Percentiles rank a stretch among this genome's conserved stretches.
Evolutionary conservation across 192 early-diverging fungal genomes (phyloP).

Genomic region (Backusella liffmaniae): DNA sequence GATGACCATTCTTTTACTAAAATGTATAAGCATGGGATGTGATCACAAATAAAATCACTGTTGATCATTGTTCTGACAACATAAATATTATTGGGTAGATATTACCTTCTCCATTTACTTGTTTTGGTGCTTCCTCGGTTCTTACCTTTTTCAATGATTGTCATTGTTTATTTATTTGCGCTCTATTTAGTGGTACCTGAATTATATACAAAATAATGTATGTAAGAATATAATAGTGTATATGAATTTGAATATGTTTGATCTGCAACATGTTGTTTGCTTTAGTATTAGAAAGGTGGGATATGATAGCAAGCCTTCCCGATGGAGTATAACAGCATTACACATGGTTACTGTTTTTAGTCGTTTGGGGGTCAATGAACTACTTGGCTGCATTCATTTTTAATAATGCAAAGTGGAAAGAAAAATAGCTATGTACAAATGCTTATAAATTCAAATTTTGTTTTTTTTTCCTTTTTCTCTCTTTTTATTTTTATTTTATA

Average conservation of each 20-base stretch:
- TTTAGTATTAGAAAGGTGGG: not conserved
- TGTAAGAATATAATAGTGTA: not conserved
- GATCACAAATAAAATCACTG: slow-evolving; percentile 1
- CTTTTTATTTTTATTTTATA: not conserved
- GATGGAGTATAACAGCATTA: not conserved
- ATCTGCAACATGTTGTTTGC: not conserved
- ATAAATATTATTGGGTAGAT: not conserved
- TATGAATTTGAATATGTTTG: not conserved
- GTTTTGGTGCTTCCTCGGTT: not conserved
- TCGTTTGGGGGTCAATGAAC: not conserved
- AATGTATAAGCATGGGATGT: not conserved
- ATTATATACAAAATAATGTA: not conserved
- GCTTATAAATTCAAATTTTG: not conserved
- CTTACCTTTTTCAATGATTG: not conserved
- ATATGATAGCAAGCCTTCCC: not conserved
- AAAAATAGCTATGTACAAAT: not conserved
- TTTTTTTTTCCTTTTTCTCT: not conserved
- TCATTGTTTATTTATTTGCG: not conserved
- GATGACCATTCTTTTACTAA: not conserved
- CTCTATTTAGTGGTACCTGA: not conserved
- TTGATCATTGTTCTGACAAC: slow-evolving; percentile 4
- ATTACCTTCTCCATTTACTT: not conserved
- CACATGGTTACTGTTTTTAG: not conserved
- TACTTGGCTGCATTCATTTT: not conserved
- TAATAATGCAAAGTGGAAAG: not conserved